Percentiles rank a stretch among this genome's conserved stretches.
phyloP scores from a whole-genome alignment of 2,329 filamentous ascomycete genomes.

The Fusarium armeniacum region DNA sequence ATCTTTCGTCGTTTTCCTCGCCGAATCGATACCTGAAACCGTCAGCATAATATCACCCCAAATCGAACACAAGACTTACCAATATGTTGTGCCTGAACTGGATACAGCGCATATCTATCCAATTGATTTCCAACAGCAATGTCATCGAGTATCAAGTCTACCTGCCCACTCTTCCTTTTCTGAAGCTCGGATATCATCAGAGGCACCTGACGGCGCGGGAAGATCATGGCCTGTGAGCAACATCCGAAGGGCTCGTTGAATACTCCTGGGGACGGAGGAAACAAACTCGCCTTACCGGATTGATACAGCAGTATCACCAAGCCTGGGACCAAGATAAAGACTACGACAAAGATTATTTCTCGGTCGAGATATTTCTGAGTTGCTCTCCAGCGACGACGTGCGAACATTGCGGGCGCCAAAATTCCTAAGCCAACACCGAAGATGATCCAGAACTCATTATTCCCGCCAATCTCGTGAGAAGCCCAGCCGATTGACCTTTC shows the following conservation, averaged over 20 bases:
- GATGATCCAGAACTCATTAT: conserved; percentile 21
- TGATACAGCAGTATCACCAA: conserved; percentile 24
- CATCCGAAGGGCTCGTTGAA: conserved; percentile 33
- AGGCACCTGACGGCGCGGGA: conserved; percentile 4
- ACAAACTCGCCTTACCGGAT: conserved; percentile 28
- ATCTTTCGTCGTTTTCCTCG: conserved; percentile 14
- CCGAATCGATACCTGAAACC: conserved; percentile 16
- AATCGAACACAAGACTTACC: not conserved
- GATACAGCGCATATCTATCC: conserved; percentile 27
- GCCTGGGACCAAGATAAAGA: conserved; percentile 22
- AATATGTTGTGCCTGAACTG: conserved; percentile 29
- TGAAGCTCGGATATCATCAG: not conserved
- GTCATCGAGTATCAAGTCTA: conserved; percentile 28
- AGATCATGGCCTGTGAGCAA: conserved; percentile 33
- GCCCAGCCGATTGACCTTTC: conserved; percentile 26
- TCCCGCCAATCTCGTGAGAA: conserved; percentile 22
- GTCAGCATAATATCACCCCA: accelerated
- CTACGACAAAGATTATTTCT: not conserved
- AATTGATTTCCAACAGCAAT: conserved; percentile 5
- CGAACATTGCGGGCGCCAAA: not conserved
- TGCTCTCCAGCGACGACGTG: conserved; percentile 9
- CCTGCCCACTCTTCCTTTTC: conserved; percentile 10
- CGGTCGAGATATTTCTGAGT: conserved; percentile 10
- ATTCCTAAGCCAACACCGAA: conserved; percentile 11
- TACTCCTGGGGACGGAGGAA: conserved; percentile 6